These are phyloP conservation scores for Arxiozyma heterogenica DNA, from an alignment of 1,139 yeast species.

Conservation along the genomic window DNA sequence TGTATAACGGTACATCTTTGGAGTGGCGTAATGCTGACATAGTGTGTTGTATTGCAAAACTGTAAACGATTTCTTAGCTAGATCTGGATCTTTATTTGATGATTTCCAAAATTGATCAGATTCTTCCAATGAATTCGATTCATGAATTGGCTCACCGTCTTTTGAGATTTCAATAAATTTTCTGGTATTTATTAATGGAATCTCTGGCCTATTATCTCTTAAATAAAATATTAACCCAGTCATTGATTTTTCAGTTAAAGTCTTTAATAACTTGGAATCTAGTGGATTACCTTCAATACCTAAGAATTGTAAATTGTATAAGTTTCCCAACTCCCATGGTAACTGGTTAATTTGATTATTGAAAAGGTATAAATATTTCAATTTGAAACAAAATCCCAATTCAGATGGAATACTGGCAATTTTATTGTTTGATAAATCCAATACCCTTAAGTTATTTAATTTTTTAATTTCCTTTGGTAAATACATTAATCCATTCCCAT, in stretches of 20 bases:
- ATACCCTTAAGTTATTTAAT: constrained; percentile 65
- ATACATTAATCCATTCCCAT: constrained; percentile 66
- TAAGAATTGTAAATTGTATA: constrained; percentile 74
- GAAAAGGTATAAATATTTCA: constrained; percentile 76
- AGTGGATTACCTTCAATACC: constrained; percentile 94
- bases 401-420: constrained; percentile 68
- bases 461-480: constrained; percentile 66
- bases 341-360: constrained; percentile 71
- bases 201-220: constrained; percentile 72
- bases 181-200: constrained; percentile 60
- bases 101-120: constrained; percentile 20
- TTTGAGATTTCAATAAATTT: constrained; percentile 73
- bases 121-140: constrained; percentile 26
- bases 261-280: constrained; percentile 53
- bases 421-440: constrained; percentile 77
- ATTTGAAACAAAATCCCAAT: constrained; percentile 70
- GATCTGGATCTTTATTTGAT: constrained; percentile 30
- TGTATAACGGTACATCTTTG: constrained; percentile 84
- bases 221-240: constrained; percentile 70
- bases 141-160: constrained; percentile 55
- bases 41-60: constrained; percentile 81
- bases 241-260: constrained; percentile 76
- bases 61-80: constrained; percentile 46
- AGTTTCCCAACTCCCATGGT: constrained; percentile 79
- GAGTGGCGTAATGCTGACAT: constrained; percentile 93